Evolutionary conservation across 495 filamentous ascomycete species (phyloP).

Genomic region (Lophiostoma macrostomum): DNA sequence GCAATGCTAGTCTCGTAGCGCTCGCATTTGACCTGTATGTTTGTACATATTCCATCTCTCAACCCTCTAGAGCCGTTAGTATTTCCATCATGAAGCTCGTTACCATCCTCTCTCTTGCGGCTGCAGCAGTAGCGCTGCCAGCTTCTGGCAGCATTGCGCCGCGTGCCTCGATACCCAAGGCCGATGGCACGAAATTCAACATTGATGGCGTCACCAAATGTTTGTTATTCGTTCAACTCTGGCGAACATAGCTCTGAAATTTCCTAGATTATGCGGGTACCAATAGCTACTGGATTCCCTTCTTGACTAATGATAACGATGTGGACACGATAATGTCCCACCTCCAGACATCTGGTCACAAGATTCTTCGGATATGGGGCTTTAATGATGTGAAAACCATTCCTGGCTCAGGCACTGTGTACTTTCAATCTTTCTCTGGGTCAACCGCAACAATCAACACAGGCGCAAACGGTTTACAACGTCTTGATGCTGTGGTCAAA

Average conservation of each 20-base stretch:
- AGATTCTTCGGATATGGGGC: slow-evolving; percentile 69
- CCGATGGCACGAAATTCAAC: slow-evolving; percentile 48
- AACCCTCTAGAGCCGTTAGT: too few relatives aligned
- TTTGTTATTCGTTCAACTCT: slow-evolving; percentile 31
- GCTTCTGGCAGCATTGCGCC: background rate
- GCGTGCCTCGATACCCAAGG: slow-evolving; percentile 24
- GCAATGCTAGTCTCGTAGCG: too few relatives aligned
- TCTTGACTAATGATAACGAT: slow-evolving; percentile 62
- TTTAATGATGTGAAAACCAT: slow-evolving; percentile 61
- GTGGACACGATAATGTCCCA: slow-evolving; percentile 43
- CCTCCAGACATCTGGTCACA: slow-evolving; percentile 53
- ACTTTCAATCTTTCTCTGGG: slow-evolving; percentile 57
- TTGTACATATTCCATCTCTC: too few relatives aligned
- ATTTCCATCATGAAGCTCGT: slow-evolving; percentile 1
- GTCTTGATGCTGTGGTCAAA: slow-evolving; percentile 38
- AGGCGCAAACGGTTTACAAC: slow-evolving; percentile 61
- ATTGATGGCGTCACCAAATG: slow-evolving; percentile 58
- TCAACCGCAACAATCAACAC: slow-evolving; percentile 61
- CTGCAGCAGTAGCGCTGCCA: slow-evolving; percentile 4
- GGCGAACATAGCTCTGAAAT: background rate
- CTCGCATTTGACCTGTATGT: too few relatives aligned
- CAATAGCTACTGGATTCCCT: slow-evolving; percentile 73
- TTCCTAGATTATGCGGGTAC: slow-evolving; percentile 58
- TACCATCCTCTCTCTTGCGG: slow-evolving; percentile 4
- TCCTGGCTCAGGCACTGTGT: slow-evolving; percentile 51